phyloP scores from a whole-genome alignment of 2,329 filamentous ascomycete genomes.

The Diplodia sapinea region DNA sequence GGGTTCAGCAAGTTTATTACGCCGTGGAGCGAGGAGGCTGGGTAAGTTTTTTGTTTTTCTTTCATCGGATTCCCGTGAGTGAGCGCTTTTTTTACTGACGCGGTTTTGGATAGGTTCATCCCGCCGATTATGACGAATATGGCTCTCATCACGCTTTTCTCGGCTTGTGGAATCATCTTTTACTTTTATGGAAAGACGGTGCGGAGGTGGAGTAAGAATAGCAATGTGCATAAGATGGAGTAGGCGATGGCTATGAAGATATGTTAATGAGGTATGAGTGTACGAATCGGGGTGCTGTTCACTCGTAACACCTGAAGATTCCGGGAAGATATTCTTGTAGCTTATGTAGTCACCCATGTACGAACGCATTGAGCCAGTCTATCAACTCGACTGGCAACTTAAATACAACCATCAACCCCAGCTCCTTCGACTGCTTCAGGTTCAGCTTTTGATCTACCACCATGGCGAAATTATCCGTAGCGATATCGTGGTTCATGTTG shows the following conservation, averaged over 20 bases:
- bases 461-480: too few relatives aligned
- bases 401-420: too few relatives aligned
- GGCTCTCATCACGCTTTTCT: conserved; percentile 59
- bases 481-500: too few relatives aligned
- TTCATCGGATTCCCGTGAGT: neutral
- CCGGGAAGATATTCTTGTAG: too few relatives aligned
- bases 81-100: neutral
- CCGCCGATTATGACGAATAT: conserved; percentile 67
- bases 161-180: conserved; percentile 60
- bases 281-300: neutral
- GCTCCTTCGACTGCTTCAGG: too few relatives aligned
- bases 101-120: conserved; percentile 46
- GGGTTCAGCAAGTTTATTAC: conserved; percentile 64
- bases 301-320: neutral
- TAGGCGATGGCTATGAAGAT: neutral
- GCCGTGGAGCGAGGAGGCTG: conserved; percentile 56
- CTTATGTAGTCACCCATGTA: too few relatives aligned
- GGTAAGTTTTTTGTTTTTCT: conserved; percentile 41
- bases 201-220: conserved; percentile 61
- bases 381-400: too few relatives aligned
- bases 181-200: conserved; percentile 66
- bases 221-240: conserved; percentile 60
- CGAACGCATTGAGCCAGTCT: too few relatives aligned
- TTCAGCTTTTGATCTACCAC: too few relatives aligned
- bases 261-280: neutral